phyloP scores from a whole-genome alignment of 768 basidiomycete genomes.

The Naematelia aurantialba region DNA sequence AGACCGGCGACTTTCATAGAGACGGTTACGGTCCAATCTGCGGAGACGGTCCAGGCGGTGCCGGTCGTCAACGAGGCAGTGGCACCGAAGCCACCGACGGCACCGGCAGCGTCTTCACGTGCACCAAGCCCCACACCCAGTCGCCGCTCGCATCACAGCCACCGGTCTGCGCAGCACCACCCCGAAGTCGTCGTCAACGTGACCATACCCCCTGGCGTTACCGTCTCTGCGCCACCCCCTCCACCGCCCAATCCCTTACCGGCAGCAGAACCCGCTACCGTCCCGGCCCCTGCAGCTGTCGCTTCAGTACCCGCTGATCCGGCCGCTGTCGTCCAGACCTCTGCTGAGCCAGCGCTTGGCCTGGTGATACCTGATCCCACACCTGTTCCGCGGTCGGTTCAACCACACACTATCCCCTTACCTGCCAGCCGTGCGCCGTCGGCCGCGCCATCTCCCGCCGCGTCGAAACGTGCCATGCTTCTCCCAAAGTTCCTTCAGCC shows the following conservation, averaged over 20 bases:
- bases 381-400: background rate
- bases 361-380: background rate
- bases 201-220: constrained; percentile 20
- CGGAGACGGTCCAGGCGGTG: too few species aligned
- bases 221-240: constrained; percentile 17
- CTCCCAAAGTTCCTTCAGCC: background rate
- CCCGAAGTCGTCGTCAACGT: constrained; percentile 37
- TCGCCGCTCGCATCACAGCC: constrained; percentile 6
- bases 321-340: too few species aligned
- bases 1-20: too few species aligned
- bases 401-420: background rate
- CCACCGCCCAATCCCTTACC: constrained; percentile 8
- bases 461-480: background rate
- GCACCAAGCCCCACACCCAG: constrained; percentile 3
- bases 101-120: constrained; percentile 9
- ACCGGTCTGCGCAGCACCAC: constrained; percentile 24
- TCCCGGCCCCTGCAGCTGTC: constrained; percentile 9
- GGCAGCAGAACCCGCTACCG: constrained; percentile 3
- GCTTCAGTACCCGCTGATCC: too few species aligned
- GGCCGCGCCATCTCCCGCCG: background rate
- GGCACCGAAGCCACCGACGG: too few species aligned
- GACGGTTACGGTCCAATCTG: too few species aligned
- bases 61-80: too few species aligned
- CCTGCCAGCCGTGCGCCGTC: background rate
- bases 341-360: background rate